A percentile compares a stretch with the other conserved stretches of the same genome.
phyloP scores from a whole-genome alignment of 2,329 filamentous ascomycete species.

The Hymenoscyphus fraxineus region DNA sequence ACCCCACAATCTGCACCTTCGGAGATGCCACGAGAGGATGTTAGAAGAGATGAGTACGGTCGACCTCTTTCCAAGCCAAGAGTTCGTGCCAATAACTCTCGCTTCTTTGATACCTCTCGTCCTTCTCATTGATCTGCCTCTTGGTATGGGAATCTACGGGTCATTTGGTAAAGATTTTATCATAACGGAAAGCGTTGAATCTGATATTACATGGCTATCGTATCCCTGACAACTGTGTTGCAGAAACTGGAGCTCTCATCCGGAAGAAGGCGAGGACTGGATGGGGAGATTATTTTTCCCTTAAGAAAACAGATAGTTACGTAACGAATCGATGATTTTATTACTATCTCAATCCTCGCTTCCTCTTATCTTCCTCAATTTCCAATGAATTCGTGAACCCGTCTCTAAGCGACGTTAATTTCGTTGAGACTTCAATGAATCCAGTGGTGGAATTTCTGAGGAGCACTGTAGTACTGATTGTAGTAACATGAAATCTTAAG shows the following conservation, averaged over 20 bases:
- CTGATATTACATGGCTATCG: not conserved
- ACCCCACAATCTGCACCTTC: not conserved
- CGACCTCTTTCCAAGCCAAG: not conserved
- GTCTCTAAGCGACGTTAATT: too few relatives aligned
- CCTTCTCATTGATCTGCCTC: not conserved
- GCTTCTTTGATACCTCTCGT: not conserved
- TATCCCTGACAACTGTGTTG: not conserved
- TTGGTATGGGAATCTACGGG: not conserved
- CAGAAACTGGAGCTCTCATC: not conserved
- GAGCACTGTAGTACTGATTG: too few relatives aligned
- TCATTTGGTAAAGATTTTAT: not conserved
- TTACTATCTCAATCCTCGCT: too few relatives aligned
- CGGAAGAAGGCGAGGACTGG: not conserved
- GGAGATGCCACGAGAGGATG: not conserved
- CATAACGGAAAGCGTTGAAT: not conserved
- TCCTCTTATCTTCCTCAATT: too few relatives aligned
- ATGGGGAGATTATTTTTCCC: not conserved
- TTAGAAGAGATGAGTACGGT: constrained; percentile 1
- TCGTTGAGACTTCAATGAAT: too few relatives aligned
- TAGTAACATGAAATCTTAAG: too few relatives aligned
- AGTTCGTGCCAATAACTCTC: constrained; percentile 1
- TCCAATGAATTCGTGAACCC: too few relatives aligned
- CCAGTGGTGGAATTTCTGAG: too few relatives aligned
- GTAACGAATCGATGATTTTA: not conserved
- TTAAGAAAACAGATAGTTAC: not conserved